phyloP scores from a whole-genome alignment of 768 basidiomycete species.

The Pholiota molesta region DNA sequence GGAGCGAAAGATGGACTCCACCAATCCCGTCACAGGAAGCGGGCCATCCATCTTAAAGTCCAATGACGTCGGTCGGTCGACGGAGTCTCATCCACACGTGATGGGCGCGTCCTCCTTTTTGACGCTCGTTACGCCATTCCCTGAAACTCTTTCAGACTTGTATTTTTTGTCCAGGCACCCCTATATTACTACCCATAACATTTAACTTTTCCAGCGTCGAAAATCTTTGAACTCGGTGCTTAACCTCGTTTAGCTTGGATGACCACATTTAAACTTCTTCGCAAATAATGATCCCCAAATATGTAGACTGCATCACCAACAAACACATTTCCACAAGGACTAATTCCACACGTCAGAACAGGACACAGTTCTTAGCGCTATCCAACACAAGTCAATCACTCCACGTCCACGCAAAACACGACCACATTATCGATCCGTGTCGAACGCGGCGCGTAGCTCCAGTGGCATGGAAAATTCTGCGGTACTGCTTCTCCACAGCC shows the following conservation, averaged over 20 bases:
- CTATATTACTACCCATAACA: too few relatives aligned
- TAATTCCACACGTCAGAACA: neutral
- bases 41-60: slow-evolving; percentile 16
- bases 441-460: neutral
- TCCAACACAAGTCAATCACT: neutral
- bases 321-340: too few relatives aligned
- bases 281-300: neutral
- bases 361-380: neutral
- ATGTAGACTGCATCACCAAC: too few relatives aligned
- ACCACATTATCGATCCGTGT: neutral
- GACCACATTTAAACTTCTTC: neutral
- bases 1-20: slow-evolving; percentile 20
- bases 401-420: neutral
- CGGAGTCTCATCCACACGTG: slow-evolving; percentile 21
- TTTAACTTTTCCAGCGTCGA: too few relatives aligned
- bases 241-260: neutral
- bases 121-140: too few relatives aligned
- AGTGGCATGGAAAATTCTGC: neutral
- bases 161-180: too few relatives aligned
- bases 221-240: neutral
- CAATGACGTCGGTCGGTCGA: slow-evolving; percentile 27
- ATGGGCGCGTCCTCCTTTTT: slow-evolving; percentile 13
- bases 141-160: too few relatives aligned
- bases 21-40: slow-evolving; percentile 24
- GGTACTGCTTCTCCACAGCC: neutral